Evolutionary conservation across 2,329 filamentous ascomycete species (phyloP).

Genomic region (Xylariaceae sp.): DNA sequence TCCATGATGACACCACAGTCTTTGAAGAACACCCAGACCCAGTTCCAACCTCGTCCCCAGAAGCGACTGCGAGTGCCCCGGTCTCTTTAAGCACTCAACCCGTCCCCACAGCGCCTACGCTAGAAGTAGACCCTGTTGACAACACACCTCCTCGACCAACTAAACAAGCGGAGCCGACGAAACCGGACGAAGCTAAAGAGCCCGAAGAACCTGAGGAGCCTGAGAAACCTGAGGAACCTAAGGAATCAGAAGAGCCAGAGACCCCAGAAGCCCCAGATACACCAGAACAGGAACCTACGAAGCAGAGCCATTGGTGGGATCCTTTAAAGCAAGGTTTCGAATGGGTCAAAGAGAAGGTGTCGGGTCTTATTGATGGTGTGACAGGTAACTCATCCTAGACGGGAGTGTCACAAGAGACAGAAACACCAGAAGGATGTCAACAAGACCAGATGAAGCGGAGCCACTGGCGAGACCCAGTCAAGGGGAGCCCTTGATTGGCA

Average conservation of each 20-base stretch:
- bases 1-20: slow-evolving; percentile 46
- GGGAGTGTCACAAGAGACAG: too few relatives aligned
- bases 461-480: too few relatives aligned
- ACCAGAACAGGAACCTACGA: slow-evolving; percentile 23
- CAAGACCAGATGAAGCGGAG: too few relatives aligned
- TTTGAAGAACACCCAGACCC: slow-evolving; percentile 26
- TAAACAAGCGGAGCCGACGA: slow-evolving; percentile 6
- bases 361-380: slow-evolving; percentile 21
- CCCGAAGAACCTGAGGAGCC: slow-evolving; percentile 2
- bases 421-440: too few relatives aligned
- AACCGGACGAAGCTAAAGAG: not conserved
- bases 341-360: slow-evolving; percentile 26
- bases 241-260: slow-evolving; percentile 13
- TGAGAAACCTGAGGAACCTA: not conserved
- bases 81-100: too few relatives aligned
- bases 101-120: too few relatives aligned
- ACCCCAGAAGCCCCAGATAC: not conserved
- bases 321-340: slow-evolving; percentile 15
- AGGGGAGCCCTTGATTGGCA: too few relatives aligned
- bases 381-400: too few relatives aligned
- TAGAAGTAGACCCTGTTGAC: slow-evolving; percentile 5
- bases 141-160: slow-evolving; percentile 5
- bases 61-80: slow-evolving; percentile 9
- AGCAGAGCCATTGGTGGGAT: slow-evolving; percentile 21
- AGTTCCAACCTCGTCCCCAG: slow-evolving; percentile 14